Conservation (phyloP, 2,329 filamentous ascomycete genomes). For the Leptographium procerum region DNA sequence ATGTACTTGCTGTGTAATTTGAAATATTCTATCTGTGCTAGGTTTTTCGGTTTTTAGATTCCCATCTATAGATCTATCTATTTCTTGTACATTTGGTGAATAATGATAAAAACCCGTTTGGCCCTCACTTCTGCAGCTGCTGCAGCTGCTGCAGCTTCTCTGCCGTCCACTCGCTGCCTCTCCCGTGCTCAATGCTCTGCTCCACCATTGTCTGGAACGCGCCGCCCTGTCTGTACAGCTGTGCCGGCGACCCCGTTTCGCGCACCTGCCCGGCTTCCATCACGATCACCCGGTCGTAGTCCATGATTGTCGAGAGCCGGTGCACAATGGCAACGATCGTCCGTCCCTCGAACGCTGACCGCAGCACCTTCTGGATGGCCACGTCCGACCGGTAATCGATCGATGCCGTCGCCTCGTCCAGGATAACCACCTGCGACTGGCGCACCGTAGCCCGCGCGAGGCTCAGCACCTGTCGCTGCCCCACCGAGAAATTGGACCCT, state of each 20-base stretch:
- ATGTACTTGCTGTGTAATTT: no score
- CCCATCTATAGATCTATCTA: no score
- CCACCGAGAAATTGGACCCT: slow-evolving; percentile 45
- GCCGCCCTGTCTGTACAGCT: slow-evolving; percentile 31
- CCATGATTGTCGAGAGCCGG: slow-evolving; percentile 45
- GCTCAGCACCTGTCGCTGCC: slow-evolving; percentile 47
- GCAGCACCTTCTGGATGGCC: slow-evolving; percentile 41
- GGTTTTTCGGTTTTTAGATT: no score
- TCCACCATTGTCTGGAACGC: slow-evolving; percentile 44
- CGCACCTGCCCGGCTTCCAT: slow-evolving; percentile 41
- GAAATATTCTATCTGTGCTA: no score
- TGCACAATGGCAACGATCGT: slow-evolving; percentile 49
- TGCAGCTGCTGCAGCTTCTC: not conserved
- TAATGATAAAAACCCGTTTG: no score
- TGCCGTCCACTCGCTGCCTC: slow-evolving; percentile 1
- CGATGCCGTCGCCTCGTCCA: slow-evolving; percentile 48
- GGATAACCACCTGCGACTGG: slow-evolving; percentile 41
- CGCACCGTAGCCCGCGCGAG: slow-evolving; percentile 44
- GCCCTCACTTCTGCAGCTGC: not conserved
- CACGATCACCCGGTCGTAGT: slow-evolving; percentile 48
- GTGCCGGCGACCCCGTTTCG: slow-evolving; percentile 37
- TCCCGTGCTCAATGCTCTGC: slow-evolving; percentile 25
- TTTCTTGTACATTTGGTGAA: not conserved
- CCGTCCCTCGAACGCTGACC: slow-evolving; percentile 35
- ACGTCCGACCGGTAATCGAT: slow-evolving; percentile 48